Evolutionary conservation across 306 rosid genomes (phyloP).

Genomic region (Inga laurina): DNA sequence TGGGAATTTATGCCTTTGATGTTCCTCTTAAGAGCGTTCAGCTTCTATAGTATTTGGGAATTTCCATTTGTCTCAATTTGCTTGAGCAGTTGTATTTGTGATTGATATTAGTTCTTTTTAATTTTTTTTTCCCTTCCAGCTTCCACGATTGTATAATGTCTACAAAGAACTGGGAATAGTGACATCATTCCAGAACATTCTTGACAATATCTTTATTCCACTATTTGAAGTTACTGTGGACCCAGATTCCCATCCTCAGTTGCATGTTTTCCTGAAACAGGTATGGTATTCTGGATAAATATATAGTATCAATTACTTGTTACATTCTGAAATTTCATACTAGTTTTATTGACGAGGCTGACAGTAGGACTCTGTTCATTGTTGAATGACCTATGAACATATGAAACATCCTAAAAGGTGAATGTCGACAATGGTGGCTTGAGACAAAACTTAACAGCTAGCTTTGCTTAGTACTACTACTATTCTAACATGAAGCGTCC

Average conservation of each 20-base stretch:
- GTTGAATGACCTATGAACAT: background rate
- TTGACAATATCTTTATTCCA: constrained; percentile 80
- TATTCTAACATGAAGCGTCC: background rate
- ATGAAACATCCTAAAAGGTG: constrained; percentile 13
- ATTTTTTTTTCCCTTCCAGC: constrained; percentile 55
- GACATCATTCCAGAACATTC: constrained; percentile 82
- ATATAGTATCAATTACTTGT: background rate
- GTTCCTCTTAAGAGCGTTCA: background rate
- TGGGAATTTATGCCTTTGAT: background rate
- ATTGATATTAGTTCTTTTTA: background rate
- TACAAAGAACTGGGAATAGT: constrained; percentile 91
- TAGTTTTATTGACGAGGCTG: background rate
- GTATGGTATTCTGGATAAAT: constrained; percentile 29
- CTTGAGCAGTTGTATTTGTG: background rate
- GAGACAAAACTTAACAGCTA: constrained; percentile 3
- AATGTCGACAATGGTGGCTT: constrained; percentile 21
- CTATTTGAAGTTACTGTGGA: constrained; percentile 78
- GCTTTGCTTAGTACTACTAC: background rate
- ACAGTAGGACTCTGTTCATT: background rate
- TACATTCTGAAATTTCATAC: background rate
- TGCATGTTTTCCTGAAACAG: constrained; percentile 84
- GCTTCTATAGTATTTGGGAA: background rate
- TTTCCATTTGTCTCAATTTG: background rate
- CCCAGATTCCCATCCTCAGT: constrained; percentile 86
- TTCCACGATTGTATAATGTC: constrained; percentile 75